Percentiles rank a stretch among this genome's conserved stretches.
phyloP scores from a whole-genome alignment of 345 rosid genomes.

The Moricandia moricandioides region DNA sequence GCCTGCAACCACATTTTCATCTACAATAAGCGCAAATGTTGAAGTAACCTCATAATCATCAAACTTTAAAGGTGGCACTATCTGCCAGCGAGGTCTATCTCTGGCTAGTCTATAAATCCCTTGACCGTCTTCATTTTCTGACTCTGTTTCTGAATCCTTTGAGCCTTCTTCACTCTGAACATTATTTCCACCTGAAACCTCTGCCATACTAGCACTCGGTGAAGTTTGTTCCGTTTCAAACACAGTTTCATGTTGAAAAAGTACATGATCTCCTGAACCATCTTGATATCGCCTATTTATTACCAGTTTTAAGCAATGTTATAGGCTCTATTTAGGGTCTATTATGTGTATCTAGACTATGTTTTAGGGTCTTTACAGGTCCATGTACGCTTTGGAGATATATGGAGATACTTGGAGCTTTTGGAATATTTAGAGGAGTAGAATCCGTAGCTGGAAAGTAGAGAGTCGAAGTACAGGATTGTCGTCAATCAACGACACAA shows the following conservation, averaged over 20 bases:
- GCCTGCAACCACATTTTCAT: background rate
- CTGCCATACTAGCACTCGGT: background rate
- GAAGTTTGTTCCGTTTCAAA: background rate
- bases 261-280: background rate
- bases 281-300: too few relatives aligned
- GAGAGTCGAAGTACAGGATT: too few relatives aligned
- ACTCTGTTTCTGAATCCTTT: background rate
- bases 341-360: too few relatives aligned
- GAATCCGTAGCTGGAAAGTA: too few relatives aligned
- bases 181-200: background rate
- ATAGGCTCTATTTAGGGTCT: too few relatives aligned
- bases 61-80: background rate
- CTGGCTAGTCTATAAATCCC: background rate
- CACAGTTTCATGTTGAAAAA: background rate
- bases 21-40: background rate
- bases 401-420: too few relatives aligned
- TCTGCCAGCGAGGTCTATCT: background rate
- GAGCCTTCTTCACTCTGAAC: background rate
- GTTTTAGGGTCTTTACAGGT: too few relatives aligned
- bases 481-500: too few relatives aligned
- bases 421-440: too few relatives aligned
- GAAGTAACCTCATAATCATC: background rate
- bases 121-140: background rate
- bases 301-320: too few relatives aligned
- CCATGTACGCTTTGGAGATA: too few relatives aligned